phyloP scores from a whole-genome alignment of 2,329 filamentous ascomycete genomes.

The Monosporascus sp. region DNA sequence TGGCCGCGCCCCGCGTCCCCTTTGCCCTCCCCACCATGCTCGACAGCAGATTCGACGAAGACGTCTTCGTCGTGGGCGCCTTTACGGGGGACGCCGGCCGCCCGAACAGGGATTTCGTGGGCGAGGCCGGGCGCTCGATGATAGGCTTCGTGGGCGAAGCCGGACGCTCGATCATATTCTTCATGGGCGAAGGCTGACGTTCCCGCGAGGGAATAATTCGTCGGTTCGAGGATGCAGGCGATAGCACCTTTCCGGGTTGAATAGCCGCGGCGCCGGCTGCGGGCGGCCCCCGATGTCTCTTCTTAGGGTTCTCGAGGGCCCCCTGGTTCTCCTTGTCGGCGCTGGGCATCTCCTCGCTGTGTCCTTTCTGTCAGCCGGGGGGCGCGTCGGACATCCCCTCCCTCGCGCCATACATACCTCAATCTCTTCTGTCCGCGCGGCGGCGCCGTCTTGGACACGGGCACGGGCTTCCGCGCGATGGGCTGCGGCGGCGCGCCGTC shows the following conservation, averaged over 20 bases:
- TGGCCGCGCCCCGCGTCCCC: constrained; percentile 40
- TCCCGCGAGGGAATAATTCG: constrained; percentile 53
- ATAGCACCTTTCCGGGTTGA: constrained; percentile 61
- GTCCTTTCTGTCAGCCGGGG: constrained; percentile 10
- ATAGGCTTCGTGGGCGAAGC: constrained; percentile 57
- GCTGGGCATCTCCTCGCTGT: constrained; percentile 58
- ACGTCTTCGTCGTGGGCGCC: constrained; percentile 31
- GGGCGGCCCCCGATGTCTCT: constrained; percentile 46
- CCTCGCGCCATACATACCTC: constrained; percentile 36
- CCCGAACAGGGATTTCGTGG: constrained; percentile 52
- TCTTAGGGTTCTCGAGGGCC: constrained; percentile 64
- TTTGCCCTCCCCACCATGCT: constrained; percentile 59
- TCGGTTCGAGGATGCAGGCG: constrained; percentile 78
- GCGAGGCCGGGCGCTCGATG: constrained; percentile 55
- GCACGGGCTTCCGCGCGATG: constrained; percentile 30
- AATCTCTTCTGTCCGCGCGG: constrained; percentile 40
- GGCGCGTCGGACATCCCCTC: too few species aligned
- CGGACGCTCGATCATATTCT: constrained; percentile 53
- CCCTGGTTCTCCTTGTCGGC: constrained; percentile 75
- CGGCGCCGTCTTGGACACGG: constrained; percentile 20
- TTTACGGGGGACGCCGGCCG: constrained; percentile 29
- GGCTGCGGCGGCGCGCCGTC: constrained; percentile 35
- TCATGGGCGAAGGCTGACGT: constrained; percentile 45
- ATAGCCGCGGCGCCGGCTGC: constrained; percentile 35
- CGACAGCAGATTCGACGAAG: constrained; percentile 40